Evolutionary conservation across 129 eudicot species (phyloP).

Genomic region (Arctium lappa): DNA sequence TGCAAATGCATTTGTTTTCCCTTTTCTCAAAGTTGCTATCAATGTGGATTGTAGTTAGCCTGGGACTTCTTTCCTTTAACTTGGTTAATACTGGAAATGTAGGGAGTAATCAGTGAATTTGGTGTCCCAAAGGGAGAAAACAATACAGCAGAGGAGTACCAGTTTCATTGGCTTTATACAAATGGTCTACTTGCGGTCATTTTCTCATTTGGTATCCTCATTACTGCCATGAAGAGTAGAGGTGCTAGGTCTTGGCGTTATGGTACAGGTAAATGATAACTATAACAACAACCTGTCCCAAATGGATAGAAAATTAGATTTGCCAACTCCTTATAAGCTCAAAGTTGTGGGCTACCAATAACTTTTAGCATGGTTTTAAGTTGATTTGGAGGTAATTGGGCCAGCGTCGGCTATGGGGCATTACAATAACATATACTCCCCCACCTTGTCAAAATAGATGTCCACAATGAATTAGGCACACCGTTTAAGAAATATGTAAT

Average conservation of each 20-base stretch:
- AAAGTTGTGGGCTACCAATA: not conserved
- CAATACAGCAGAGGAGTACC: slow-evolving; percentile 27
- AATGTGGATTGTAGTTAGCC: not conserved
- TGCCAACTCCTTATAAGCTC: not conserved
- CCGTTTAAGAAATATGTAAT: too few relatives aligned
- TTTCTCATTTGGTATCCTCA: slow-evolving; percentile 64
- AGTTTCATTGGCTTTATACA: slow-evolving; percentile 68
- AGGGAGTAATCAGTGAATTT: slow-evolving; percentile 88
- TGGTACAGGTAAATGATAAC: slow-evolving; percentile 50
- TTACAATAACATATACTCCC: not conserved
- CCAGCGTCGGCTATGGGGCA: not conserved
- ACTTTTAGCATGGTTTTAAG: not conserved
- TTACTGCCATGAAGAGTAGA: slow-evolving; percentile 65
- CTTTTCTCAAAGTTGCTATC: not conserved
- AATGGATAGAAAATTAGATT: not conserved
- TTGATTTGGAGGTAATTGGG: not conserved
- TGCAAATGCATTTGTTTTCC: not conserved
- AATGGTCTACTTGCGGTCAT: slow-evolving; percentile 71
- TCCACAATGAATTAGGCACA: too few relatives aligned
- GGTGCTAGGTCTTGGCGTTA: slow-evolving; percentile 85
- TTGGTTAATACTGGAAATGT: slow-evolving; percentile 4
- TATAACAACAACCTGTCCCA: not conserved
- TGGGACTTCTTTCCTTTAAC: not conserved
- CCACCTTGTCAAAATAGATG: too few relatives aligned
- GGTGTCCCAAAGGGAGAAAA: slow-evolving; percentile 48